A percentile compares a stretch with the other conserved stretches of the same genome.
Conservation (phyloP, 2,329 filamentous ascomycete genomes). For the Microdochium trichocladiopsis region DNA sequence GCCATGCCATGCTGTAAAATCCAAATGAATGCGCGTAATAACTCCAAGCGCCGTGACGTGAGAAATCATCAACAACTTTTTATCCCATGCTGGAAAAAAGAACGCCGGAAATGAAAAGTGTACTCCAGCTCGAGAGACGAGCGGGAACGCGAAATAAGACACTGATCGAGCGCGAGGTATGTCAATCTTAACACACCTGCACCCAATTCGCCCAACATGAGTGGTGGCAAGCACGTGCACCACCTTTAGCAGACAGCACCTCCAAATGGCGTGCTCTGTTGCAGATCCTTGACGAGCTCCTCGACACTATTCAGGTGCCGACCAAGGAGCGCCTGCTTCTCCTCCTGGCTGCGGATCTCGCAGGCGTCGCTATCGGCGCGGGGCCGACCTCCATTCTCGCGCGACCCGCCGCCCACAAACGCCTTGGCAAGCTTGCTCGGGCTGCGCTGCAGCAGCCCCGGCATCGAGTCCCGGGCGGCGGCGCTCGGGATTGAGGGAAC, state of each 20-base stretch:
- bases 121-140: too few species aligned
- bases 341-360: constrained; percentile 60
- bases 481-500: constrained; percentile 50
- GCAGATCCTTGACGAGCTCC: constrained; percentile 76
- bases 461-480: constrained; percentile 34
- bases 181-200: too few species aligned
- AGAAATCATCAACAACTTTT: too few species aligned
- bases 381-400: constrained; percentile 8
- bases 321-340: constrained; percentile 75
- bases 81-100: too few species aligned
- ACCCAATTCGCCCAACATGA: too few species aligned
- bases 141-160: too few species aligned
- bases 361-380: constrained; percentile 24
- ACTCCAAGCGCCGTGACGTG: too few species aligned
- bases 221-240: not conserved
- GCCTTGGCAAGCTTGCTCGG: constrained; percentile 60
- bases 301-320: constrained; percentile 76
- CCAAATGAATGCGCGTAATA: too few species aligned
- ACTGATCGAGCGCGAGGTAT: too few species aligned
- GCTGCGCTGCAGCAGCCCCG: constrained; percentile 55
- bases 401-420: constrained; percentile 32
- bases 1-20: too few species aligned
- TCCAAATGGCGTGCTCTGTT: constrained; percentile 63
- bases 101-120: too few species aligned
- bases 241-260: constrained; percentile 39